Conservation (phyloP, 2,329 filamentous ascomycete species). For the Colletotrichum sp. region DNA sequence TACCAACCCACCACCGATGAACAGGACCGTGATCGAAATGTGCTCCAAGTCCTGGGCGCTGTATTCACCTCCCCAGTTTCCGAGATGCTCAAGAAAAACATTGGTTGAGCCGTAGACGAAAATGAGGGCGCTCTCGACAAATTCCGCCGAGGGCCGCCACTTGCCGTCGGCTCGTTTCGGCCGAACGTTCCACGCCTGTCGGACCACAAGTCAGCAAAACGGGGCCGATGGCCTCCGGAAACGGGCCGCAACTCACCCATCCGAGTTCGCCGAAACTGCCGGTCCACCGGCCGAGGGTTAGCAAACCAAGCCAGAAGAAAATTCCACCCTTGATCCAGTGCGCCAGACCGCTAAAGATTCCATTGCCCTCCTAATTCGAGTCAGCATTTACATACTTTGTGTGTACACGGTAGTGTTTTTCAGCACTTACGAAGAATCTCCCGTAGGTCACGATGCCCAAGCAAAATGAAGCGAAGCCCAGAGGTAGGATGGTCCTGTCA, state of each 20-base stretch:
- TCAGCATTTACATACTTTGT: not conserved
- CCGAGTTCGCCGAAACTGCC: conserved; percentile 89
- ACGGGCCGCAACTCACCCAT: conserved; percentile 61
- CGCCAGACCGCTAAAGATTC: conserved; percentile 83
- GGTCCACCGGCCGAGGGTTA: conserved; percentile 88
- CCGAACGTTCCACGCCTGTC: conserved; percentile 82
- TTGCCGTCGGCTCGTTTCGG: conserved; percentile 61
- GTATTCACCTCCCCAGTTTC: conserved; percentile 74
- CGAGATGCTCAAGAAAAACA: conserved; percentile 90
- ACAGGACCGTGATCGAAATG: conserved; percentile 89
- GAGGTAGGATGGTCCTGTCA: conserved; percentile 77
- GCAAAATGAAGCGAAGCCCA: conserved; percentile 76
- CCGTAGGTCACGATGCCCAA: conserved; percentile 79
- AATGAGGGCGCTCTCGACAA: conserved; percentile 87
- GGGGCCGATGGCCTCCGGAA: not conserved
- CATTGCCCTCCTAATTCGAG: conserved; percentile 61
- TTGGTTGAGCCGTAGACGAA: conserved; percentile 90
- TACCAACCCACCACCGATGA: conserved; percentile 89
- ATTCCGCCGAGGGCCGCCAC: conserved; percentile 83
- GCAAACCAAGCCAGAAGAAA: conserved; percentile 90
- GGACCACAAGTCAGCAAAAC: conserved; percentile 12
- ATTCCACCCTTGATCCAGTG: conserved; percentile 95
- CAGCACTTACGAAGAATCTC: conserved; percentile 78
- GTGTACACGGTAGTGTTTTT: not conserved
- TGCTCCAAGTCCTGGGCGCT: conserved; percentile 85